A percentile compares a stretch with the other conserved stretches of the same genome.
These are phyloP conservation scores for Trichoderma cornu-damae DNA, from an alignment of 2,329 filamentous ascomycete species.

Conservation along the genomic window DNA sequence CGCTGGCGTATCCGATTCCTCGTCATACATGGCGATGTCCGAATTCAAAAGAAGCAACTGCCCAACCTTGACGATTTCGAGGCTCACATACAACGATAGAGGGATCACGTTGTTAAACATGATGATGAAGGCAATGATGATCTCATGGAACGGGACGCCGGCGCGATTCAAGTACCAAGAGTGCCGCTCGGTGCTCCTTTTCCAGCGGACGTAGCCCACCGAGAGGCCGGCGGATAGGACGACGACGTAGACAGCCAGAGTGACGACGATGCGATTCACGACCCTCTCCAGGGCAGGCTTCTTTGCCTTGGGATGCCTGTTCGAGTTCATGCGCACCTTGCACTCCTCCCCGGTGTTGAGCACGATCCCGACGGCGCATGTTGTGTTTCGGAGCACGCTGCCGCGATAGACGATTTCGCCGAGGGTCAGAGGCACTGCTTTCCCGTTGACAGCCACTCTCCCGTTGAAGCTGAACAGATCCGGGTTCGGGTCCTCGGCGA, in stretches of 20 bases:
- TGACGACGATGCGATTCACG: conserved; percentile 75
- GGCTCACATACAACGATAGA: conserved; percentile 80
- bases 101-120: conserved; percentile 97
- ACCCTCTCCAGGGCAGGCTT: conserved; percentile 69
- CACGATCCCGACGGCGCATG: conserved; percentile 66
- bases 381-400: conserved; percentile 77
- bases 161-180: conserved; percentile 73
- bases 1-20: conserved; percentile 75
- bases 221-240: conserved; percentile 75
- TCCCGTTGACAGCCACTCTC: conserved; percentile 53
- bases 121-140: conserved; percentile 86
- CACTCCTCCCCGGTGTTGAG: conserved; percentile 89
- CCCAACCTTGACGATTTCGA: conserved; percentile 80
- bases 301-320: conserved; percentile 80
- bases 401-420: conserved; percentile 83
- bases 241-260: conserved; percentile 75
- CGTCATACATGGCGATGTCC: conserved; percentile 89
- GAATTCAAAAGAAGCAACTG: conserved; percentile 72
- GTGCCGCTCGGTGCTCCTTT: conserved; percentile 55
- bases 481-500: conserved; percentile 71
- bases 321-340: conserved; percentile 89
- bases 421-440: conserved; percentile 66
- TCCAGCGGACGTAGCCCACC: conserved; percentile 77
- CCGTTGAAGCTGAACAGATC: conserved; percentile 75
- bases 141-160: conserved; percentile 69